phyloP scores from a whole-genome alignment of 257 asterid genomes.

The Phtheirospermum japonicum region DNA sequence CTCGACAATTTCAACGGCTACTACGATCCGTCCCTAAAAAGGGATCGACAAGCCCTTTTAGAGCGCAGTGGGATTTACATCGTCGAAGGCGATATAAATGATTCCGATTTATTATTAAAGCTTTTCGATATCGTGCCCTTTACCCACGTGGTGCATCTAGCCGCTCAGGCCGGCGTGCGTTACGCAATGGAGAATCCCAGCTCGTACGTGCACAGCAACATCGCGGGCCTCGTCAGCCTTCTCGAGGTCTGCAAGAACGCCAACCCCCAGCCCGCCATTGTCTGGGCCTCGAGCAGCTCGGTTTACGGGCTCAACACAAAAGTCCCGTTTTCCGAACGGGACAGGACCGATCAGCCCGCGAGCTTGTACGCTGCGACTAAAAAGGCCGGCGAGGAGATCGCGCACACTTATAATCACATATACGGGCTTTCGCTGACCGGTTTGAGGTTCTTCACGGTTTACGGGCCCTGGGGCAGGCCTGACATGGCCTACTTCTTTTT shows the following conservation, averaged over 20 bases:
- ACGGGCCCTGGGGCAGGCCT: slow-evolving; percentile 75
- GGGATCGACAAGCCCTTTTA: slow-evolving; percentile 51
- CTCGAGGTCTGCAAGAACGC: slow-evolving; percentile 59
- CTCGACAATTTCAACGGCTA: slow-evolving; percentile 55
- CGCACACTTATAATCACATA: slow-evolving; percentile 59
- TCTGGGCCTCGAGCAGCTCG: slow-evolving; percentile 67
- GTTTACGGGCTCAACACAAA: slow-evolving; percentile 56
- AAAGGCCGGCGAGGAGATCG: slow-evolving; percentile 63
- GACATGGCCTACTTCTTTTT: slow-evolving; percentile 71
- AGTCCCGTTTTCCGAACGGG: slow-evolving; percentile 53
- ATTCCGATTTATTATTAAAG: slow-evolving; percentile 37
- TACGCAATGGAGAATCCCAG: slow-evolving; percentile 66
- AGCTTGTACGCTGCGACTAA: slow-evolving; percentile 64
- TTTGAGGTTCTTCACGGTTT: slow-evolving; percentile 59
- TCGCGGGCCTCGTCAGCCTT: slow-evolving; percentile 56
- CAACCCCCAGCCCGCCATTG: slow-evolving; percentile 61
- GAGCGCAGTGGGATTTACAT: slow-evolving; percentile 51
- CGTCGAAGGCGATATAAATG: slow-evolving; percentile 59
- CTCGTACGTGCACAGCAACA: slow-evolving; percentile 61
- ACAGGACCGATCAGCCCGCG: slow-evolving; percentile 62
- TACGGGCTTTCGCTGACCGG: slow-evolving; percentile 62
- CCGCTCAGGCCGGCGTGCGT: slow-evolving; percentile 67
- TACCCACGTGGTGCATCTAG: slow-evolving; percentile 64
- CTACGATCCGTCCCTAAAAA: slow-evolving; percentile 51
- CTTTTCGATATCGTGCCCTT: slow-evolving; percentile 48